Conservation (phyloP, 805 yeast genomes). For the Zygosaccharomyces bisporus region DNA sequence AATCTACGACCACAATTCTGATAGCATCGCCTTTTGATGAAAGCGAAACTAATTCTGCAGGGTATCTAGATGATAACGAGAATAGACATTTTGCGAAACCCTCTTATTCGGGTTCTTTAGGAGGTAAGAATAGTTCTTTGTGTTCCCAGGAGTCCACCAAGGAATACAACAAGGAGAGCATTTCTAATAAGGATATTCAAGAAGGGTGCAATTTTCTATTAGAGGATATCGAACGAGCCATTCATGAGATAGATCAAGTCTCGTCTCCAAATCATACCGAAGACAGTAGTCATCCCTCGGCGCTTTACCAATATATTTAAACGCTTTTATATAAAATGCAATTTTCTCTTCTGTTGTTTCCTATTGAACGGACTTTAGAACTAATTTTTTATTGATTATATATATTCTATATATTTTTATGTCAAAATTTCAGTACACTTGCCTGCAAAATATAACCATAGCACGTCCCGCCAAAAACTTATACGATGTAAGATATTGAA, state of each 20-base stretch:
- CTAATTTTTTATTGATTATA: neutral
- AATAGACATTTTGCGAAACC: slow-evolving; percentile 1
- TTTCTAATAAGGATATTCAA: neutral
- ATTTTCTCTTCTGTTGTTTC: neutral
- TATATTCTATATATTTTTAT: neutral
- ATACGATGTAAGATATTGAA: no score
- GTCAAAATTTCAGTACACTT: neutral
- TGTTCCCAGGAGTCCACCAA: neutral
- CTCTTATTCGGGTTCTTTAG: slow-evolving; percentile 2
- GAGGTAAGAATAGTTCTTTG: neutral
- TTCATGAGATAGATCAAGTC: slow-evolving; percentile 15
- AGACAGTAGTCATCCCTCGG: slow-evolving; percentile 5
- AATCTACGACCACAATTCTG: slow-evolving; percentile 17
- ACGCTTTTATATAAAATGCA: neutral
- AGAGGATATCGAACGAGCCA: slow-evolving; percentile 19
- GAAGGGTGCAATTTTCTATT: slow-evolving; percentile 14
- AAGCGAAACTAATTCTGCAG: neutral
- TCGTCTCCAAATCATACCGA: slow-evolving; percentile 9
- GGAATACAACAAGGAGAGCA: neutral
- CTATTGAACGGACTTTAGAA: neutral
- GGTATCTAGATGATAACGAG: neutral
- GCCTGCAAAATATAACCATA: no score
- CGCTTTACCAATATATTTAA: slow-evolving; percentile 11
- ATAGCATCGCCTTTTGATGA: slow-evolving; percentile 12
- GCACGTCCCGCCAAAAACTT: no score